Evolutionary conservation across 768 basidiomycete genomes (phyloP).

Genomic region (Trametes gibbosa): DNA sequence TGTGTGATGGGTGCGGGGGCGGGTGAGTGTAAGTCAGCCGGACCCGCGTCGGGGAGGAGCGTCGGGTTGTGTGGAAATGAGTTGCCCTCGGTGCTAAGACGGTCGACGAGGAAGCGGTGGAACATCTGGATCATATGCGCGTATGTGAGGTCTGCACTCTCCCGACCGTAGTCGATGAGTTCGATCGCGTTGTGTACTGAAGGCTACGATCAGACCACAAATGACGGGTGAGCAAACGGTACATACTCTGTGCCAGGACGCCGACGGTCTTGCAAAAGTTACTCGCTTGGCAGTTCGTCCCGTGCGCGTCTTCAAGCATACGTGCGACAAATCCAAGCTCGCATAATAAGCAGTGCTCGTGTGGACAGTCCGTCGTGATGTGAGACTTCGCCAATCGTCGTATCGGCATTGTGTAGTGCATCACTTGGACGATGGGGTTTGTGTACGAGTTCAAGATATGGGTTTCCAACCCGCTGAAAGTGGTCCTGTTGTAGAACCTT

Average conservation of each 20-base stretch:
- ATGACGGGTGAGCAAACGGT: not conserved
- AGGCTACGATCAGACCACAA: not conserved
- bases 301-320: conserved; percentile 94
- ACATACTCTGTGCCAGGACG: conserved; percentile 78
- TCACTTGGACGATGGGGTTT: conserved; percentile 84
- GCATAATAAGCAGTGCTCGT: conserved; percentile 92
- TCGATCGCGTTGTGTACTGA: conserved; percentile 77
- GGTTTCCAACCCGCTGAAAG: conserved; percentile 90
- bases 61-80: conserved; percentile 56
- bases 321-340: conserved; percentile 92
- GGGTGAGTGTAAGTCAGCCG: conserved; percentile 28
- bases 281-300: conserved; percentile 93
- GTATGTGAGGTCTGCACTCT: conserved; percentile 72
- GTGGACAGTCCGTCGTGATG: conserved; percentile 81
- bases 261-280: conserved; percentile 96
- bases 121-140: conserved; percentile 91
- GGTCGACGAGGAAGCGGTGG: conserved; percentile 90
- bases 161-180: conserved; percentile 83
- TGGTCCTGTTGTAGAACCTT: conserved; percentile 92
- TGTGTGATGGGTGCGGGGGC: conserved; percentile 79
- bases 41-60: conserved; percentile 33
- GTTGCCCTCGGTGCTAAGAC: conserved; percentile 73
- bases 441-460: conserved; percentile 98
- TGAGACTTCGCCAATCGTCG: conserved; percentile 86
- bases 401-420: conserved; percentile 81